Evolutionary conservation across 768 basidiomycete genomes (phyloP).

Genomic region (Xanthoconium purpureum): DNA sequence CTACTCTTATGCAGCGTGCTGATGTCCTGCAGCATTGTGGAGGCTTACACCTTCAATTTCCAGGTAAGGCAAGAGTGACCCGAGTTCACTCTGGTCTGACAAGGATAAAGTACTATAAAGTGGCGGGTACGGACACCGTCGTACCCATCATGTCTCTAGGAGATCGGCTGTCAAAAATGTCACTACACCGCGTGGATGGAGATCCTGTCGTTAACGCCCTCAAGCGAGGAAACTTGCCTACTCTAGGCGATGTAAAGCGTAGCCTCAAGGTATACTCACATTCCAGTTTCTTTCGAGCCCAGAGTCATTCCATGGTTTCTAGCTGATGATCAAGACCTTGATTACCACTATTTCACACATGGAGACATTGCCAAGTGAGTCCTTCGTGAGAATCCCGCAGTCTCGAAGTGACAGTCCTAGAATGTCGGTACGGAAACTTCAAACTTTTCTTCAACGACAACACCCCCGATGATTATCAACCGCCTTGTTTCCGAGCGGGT

Average conservation of each 20-base stretch:
- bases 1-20: conserved; percentile 12
- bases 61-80: conserved; percentile 40
- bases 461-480: conserved; percentile 81
- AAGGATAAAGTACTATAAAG: conserved; percentile 56
- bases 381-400: neutral
- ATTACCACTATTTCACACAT: conserved; percentile 77
- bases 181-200: conserved; percentile 37
- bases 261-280: conserved; percentile 61
- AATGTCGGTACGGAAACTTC: conserved; percentile 82
- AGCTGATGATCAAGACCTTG: conserved; percentile 75
- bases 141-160: conserved; percentile 76
- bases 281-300: neutral
- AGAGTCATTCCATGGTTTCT: neutral
- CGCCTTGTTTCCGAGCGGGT: conserved; percentile 71
- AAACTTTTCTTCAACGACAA: conserved; percentile 82
- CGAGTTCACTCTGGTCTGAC: conserved; percentile 2
- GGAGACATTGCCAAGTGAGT: conserved; percentile 74
- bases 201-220: conserved; percentile 64
- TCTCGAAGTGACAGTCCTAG: conserved; percentile 34
- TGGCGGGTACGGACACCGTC: conserved; percentile 55
- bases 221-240: conserved; percentile 60
- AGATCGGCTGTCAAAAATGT: conserved; percentile 52
- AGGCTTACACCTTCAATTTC: conserved; percentile 88
- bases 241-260: conserved; percentile 76
- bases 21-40: conserved; percentile 58